Evolutionary conservation across 202 grass and related monocot species (phyloP).

Genomic region (Cymbopogon flexuosus): DNA sequence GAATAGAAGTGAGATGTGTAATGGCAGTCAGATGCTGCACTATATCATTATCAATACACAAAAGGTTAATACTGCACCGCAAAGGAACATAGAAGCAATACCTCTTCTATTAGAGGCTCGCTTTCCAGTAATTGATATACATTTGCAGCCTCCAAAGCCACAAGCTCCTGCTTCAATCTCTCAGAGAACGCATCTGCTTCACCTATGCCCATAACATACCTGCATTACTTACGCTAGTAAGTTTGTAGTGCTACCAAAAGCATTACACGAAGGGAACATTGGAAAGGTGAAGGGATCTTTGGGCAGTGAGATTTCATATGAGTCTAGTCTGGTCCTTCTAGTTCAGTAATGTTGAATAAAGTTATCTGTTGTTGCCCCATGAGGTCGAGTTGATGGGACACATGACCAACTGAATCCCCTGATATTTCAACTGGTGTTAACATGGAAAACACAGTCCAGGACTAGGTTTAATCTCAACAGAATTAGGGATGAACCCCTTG

Average conservation of each 20-base stretch:
- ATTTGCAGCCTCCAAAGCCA: constrained; percentile 92
- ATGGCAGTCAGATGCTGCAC: background rate
- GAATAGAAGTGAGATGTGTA: background rate
- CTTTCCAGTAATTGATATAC: constrained; percentile 93
- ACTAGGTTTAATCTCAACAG: background rate
- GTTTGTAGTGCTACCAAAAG: constrained; percentile 14
- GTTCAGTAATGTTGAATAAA: background rate
- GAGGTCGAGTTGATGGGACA: background rate
- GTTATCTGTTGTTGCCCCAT: background rate
- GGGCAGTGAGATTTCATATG: background rate
- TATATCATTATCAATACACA: constrained; percentile 26
- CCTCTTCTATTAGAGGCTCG: constrained; percentile 91
- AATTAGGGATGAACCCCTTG: background rate
- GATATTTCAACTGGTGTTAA: background rate
- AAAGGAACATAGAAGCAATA: constrained; percentile 38
- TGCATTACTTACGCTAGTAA: constrained; percentile 47
- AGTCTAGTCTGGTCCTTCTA: background rate
- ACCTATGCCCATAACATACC: constrained; percentile 98
- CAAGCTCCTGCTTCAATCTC: constrained; percentile 94
- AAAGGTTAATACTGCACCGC: constrained; percentile 5
- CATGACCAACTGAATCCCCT: background rate
- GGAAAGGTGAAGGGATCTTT: background rate
- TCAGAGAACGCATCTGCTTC: constrained; percentile 99
- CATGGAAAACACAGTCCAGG: background rate
- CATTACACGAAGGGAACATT: background rate